Percentiles rank a stretch among this genome's conserved stretches.
Evolutionary conservation across 257 asterid genomes (phyloP).

Genomic region (Henckelia pumila): DNA sequence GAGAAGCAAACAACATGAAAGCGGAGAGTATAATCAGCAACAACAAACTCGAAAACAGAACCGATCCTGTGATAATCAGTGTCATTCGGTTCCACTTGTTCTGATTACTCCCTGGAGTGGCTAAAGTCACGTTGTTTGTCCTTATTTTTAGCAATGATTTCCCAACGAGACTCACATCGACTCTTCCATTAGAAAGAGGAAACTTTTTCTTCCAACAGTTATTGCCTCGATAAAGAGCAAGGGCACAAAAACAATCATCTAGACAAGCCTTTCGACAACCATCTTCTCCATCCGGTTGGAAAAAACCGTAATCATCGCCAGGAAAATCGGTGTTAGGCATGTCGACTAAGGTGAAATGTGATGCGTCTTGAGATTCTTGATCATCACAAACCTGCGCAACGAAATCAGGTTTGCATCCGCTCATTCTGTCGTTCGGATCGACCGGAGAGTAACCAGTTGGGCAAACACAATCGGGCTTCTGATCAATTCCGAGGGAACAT

Average conservation of each 20-base stretch:
- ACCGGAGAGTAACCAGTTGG: constrained; percentile 32
- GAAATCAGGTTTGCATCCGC: constrained; percentile 41
- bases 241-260: constrained; percentile 10
- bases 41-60: constrained; percentile 21
- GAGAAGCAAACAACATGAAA: not conserved
- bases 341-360: not conserved
- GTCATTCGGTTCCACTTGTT: not conserved
- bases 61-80: constrained; percentile 14
- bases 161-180: not conserved
- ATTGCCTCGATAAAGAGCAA: not conserved
- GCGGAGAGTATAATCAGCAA: no score
- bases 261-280: not conserved
- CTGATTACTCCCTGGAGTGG: not conserved
- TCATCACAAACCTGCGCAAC: not conserved
- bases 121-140: not conserved
- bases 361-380: not conserved
- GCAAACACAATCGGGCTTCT: constrained; percentile 36
- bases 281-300: not conserved
- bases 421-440: constrained; percentile 24
- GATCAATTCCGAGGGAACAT: constrained; percentile 10
- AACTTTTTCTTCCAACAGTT: constrained; percentile 12
- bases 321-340: constrained; percentile 6
- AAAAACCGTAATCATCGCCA: not conserved
- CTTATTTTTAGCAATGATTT: not conserved
- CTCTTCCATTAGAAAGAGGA: constrained; percentile 16